phyloP scores from a whole-genome alignment of 768 basidiomycete genomes.

The Amanita muscaria region DNA sequence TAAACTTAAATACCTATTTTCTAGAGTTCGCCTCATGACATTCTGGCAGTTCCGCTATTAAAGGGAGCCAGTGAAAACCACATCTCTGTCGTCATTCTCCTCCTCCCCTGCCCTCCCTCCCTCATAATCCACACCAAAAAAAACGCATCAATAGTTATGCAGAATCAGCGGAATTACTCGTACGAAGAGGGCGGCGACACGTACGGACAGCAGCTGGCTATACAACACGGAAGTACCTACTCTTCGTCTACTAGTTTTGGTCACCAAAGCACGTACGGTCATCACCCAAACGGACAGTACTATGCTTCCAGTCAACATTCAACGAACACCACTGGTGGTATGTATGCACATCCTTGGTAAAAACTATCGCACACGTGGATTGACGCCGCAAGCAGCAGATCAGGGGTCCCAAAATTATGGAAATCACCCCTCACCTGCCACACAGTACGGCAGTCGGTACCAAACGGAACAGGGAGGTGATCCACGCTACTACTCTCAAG shows the following conservation, averaged over 20 bases:
- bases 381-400: too few relatives aligned
- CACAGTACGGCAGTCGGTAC: conserved; percentile 11
- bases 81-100: conserved; percentile 10
- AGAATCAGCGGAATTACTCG: conserved; percentile 33
- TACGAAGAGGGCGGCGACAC: conserved; percentile 29
- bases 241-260: conserved; percentile 13
- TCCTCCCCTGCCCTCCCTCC: conserved; percentile 13
- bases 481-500: conserved; percentile 16
- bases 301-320: conserved; percentile 18
- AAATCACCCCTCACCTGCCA: conserved; percentile 12
- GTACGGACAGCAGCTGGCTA: conserved; percentile 22
- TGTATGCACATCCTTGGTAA: neutral
- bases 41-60: conserved; percentile 32
- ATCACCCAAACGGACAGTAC: conserved; percentile 25
- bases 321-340: conserved; percentile 15
- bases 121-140: conserved; percentile 10
- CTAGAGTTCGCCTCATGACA: conserved; percentile 33
- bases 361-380: neutral
- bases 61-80: conserved; percentile 22
- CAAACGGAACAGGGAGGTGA: conserved; percentile 9
- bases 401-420: conserved; percentile 1
- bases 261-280: conserved; percentile 22
- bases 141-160: conserved; percentile 14
- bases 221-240: conserved; percentile 22
- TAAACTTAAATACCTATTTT: conserved; percentile 7